phyloP scores from a whole-genome alignment of 1,284 basidiomycete genomes.

The Sanghuangporus sanghuang region DNA sequence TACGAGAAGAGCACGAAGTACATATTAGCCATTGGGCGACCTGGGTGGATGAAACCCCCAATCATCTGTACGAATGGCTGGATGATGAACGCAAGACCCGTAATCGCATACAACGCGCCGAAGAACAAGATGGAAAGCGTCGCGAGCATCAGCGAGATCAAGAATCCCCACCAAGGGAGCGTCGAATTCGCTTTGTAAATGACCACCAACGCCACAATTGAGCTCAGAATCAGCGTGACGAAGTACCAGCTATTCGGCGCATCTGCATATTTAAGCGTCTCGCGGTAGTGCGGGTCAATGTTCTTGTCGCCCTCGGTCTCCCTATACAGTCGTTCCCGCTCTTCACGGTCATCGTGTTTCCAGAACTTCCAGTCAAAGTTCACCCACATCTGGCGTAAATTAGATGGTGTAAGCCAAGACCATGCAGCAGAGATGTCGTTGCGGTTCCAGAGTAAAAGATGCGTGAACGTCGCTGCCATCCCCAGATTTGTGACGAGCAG shows the following conservation, averaged over 20 bases:
- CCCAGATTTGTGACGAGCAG: slow-evolving; percentile 34
- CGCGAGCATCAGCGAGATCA: slow-evolving; percentile 36
- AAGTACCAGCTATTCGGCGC: slow-evolving; percentile 44
- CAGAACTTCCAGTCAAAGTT: slow-evolving; percentile 42
- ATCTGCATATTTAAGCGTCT: slow-evolving; percentile 51
- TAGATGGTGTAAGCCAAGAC: slow-evolving; percentile 35
- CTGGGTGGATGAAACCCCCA: slow-evolving; percentile 24
- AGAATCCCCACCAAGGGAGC: slow-evolving; percentile 48
- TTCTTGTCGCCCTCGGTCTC: slow-evolving; percentile 22
- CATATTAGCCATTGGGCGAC: slow-evolving; percentile 26
- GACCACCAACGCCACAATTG: slow-evolving; percentile 37
- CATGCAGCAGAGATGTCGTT: slow-evolving; percentile 39
- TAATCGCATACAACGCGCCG: slow-evolving; percentile 33
- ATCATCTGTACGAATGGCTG: slow-evolving; percentile 26
- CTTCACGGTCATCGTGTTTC: slow-evolving; percentile 32
- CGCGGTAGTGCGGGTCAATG: slow-evolving; percentile 47
- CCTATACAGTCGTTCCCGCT: slow-evolving; percentile 22
- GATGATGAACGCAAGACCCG: slow-evolving; percentile 20
- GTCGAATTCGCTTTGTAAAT: slow-evolving; percentile 47
- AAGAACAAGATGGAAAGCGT: slow-evolving; percentile 42
- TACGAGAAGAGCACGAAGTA: slow-evolving; percentile 13
- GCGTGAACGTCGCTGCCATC: slow-evolving; percentile 44
- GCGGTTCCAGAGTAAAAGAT: slow-evolving; percentile 47
- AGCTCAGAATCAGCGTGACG: slow-evolving; percentile 31
- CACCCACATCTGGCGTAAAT: slow-evolving; percentile 28